Conservation (phyloP, 257 asterid genomes). For the Solanum ossicruentum region DNA sequence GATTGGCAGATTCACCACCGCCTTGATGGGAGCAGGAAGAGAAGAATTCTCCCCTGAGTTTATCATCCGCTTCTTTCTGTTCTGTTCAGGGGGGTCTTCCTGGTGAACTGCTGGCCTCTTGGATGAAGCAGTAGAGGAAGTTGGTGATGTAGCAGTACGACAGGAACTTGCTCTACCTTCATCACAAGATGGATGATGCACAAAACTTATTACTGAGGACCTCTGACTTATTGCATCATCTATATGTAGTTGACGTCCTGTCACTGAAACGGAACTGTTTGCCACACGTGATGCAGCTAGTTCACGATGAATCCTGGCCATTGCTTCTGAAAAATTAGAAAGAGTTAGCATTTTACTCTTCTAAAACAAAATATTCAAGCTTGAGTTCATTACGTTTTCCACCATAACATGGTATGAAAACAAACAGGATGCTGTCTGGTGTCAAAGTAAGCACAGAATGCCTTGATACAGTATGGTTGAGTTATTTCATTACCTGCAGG, state of each 20-base stretch:
- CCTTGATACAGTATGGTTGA: not conserved
- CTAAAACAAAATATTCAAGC: not conserved
- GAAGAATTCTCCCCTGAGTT: not conserved
- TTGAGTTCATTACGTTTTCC: not conserved
- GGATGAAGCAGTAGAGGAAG: not conserved
- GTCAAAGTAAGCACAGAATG: not conserved
- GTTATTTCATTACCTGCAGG: not conserved
- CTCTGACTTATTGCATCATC: not conserved
- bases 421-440: not conserved
- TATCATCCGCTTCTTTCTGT: not conserved
- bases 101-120: not conserved
- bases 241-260: not conserved
- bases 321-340: not conserved
- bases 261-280: not conserved
- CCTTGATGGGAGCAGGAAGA: not conserved
- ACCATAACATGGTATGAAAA: not conserved
- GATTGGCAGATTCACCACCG: not conserved
- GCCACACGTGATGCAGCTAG: not conserved
- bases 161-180: not conserved
- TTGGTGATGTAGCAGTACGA: not conserved
- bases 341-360: not conserved
- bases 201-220: not conserved
- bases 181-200: not conserved
- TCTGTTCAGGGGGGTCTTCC: not conserved
- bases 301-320: not conserved